Evolutionary conservation across 2,329 filamentous ascomycete genomes (phyloP).

Genomic region (Neonectria ditissima): DNA sequence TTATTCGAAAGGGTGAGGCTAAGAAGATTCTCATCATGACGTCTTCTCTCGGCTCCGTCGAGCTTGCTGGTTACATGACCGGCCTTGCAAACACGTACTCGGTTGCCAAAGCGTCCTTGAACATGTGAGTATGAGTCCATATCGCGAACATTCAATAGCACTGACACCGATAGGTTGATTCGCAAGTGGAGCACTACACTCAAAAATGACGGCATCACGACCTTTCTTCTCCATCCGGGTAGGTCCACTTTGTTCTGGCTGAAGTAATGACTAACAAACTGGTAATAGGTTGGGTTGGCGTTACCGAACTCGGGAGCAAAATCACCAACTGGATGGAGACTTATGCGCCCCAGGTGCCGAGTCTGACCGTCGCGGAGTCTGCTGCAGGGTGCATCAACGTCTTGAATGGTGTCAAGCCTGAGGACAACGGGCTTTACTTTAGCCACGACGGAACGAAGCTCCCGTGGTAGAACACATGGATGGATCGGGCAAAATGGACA

Average conservation of each 20-base stretch:
- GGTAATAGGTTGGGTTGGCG: constrained; percentile 9
- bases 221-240: constrained; percentile 38
- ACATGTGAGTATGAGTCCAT: too few relatives aligned
- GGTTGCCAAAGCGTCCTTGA: constrained; percentile 18
- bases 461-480: constrained; percentile 4
- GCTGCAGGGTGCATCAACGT: constrained; percentile 17
- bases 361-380: constrained; percentile 11
- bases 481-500: too few relatives aligned
- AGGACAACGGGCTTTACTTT: constrained; percentile 21
- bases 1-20: constrained; percentile 29
- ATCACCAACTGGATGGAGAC: constrained; percentile 15
- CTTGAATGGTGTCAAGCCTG: constrained; percentile 19
- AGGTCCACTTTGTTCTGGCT: neutral
- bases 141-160: too few relatives aligned
- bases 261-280: neutral
- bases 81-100: constrained; percentile 31
- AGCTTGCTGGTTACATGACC: constrained; percentile 24
- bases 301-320: constrained; percentile 9
- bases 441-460: constrained; percentile 15
- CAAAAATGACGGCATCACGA: constrained; percentile 39
- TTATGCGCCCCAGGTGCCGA: constrained; percentile 1
- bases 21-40: constrained; percentile 36
- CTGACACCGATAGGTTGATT: constrained; percentile 19
- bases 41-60: constrained; percentile 38
- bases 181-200: constrained; percentile 40